A percentile compares a stretch with the other conserved stretches of the same genome.
phyloP scores from a whole-genome alignment of 2,329 filamentous ascomycete species.

The Xylaria sp. region DNA sequence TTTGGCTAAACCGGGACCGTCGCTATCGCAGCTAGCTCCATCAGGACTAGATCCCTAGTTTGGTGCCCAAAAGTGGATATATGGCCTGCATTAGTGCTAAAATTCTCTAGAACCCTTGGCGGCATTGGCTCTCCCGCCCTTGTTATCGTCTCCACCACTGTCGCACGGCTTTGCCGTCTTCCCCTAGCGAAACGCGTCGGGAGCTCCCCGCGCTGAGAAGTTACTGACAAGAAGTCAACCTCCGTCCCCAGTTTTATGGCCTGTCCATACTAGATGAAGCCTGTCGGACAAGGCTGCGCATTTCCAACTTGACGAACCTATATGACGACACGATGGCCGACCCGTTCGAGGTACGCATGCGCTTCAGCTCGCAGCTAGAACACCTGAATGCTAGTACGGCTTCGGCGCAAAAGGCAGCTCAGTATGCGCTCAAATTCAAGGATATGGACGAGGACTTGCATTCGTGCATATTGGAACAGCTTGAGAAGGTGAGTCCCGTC shows the following conservation, averaged over 20 bases:
- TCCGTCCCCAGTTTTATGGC: neutral
- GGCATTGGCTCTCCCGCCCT: neutral
- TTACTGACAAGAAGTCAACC: neutral
- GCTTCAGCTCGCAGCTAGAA: constrained; percentile 89
- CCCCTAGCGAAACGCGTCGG: constrained; percentile 16
- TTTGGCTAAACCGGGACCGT: constrained; percentile 16
- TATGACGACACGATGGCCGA: constrained; percentile 65
- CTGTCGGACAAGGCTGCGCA: neutral
- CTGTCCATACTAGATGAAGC: neutral
- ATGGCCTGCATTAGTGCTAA: constrained; percentile 24
- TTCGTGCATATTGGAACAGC: constrained; percentile 94
- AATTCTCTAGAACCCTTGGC: constrained; percentile 22
- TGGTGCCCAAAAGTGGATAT: constrained; percentile 31
- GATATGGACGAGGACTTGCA: constrained; percentile 98
- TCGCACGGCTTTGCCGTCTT: constrained; percentile 7
- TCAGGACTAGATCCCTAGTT: neutral
- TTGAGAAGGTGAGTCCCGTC: constrained; percentile 72
- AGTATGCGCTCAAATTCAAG: constrained; percentile 92
- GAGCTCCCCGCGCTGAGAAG: constrained; percentile 35
- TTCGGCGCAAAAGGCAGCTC: constrained; percentile 89
- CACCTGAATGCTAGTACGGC: constrained; percentile 91
- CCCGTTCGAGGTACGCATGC: constrained; percentile 98
- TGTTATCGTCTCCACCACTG: neutral
- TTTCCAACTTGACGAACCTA: constrained; percentile 1
- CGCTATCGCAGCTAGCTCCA: neutral